Percentiles rank a stretch among this genome's conserved stretches.
phyloP scores from a whole-genome alignment of 352 stramenopile genomes.

The Pythium scleroteichum region DNA sequence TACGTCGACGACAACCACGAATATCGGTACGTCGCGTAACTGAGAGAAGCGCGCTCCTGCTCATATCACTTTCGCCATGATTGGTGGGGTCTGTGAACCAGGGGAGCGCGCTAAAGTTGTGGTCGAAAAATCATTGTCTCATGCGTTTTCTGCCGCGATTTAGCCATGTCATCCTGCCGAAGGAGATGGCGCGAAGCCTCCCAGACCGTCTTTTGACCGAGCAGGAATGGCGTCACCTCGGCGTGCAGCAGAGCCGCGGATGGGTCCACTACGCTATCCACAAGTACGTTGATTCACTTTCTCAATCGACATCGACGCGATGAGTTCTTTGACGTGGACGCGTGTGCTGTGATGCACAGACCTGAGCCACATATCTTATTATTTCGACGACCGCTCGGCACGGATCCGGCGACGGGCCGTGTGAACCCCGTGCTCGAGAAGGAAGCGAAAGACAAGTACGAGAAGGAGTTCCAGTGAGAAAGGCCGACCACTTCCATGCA shows the following conservation, averaged over 20 bases:
- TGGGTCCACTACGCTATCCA: conserved; percentile 99
- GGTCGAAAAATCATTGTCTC: too few relatives aligned
- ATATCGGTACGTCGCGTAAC: conserved; percentile 69
- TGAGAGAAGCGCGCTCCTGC: background rate
- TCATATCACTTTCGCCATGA: background rate
- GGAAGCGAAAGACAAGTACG: conserved; percentile 96
- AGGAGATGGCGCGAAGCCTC: conserved; percentile 96
- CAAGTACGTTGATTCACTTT: conserved; percentile 73
- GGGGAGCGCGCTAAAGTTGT: background rate
- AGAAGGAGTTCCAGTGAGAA: conserved; percentile 73
- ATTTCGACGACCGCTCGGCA: conserved; percentile 97
- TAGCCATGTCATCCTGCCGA: conserved; percentile 96
- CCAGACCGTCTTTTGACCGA: conserved; percentile 96
- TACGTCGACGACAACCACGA: conserved; percentile 94
- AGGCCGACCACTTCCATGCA: background rate
- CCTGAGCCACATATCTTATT: conserved; percentile 99
- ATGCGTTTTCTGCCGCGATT: background rate
- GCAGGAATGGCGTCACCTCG: conserved; percentile 96
- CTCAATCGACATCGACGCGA: too few relatives aligned
- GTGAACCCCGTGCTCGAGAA: conserved; percentile 94
- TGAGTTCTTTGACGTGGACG: conserved; percentile 2
- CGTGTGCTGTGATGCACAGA: too few relatives aligned
- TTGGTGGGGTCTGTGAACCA: background rate
- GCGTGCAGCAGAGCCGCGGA: conserved; percentile 97
- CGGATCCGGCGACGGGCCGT: conserved; percentile 93